Percentiles rank a stretch among this genome's conserved stretches.
These are phyloP conservation scores for Metschnikowia peoriensis DNA, from an alignment of 805 yeast genomes.

Conservation along the genomic window DNA sequence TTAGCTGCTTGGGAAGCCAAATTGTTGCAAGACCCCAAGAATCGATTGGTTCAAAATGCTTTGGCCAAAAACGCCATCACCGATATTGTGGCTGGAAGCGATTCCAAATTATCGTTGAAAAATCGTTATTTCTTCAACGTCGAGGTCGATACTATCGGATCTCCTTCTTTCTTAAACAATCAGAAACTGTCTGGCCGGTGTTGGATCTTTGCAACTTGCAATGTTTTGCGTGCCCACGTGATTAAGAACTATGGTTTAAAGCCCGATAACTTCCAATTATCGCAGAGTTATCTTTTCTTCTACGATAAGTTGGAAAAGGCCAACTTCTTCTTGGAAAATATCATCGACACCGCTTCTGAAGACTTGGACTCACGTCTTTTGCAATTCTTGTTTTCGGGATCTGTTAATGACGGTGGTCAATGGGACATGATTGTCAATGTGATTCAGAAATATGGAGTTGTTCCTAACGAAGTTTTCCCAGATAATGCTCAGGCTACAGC, in stretches of 20 bases:
- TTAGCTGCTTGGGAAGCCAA: constrained; percentile 47
- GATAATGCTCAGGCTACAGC: constrained; percentile 61
- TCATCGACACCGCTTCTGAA: constrained; percentile 64
- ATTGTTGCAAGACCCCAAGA: constrained; percentile 47
- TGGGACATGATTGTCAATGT: constrained; percentile 79
- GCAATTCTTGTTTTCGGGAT: constrained; percentile 61
- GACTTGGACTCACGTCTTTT: constrained; percentile 69
- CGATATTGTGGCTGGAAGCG: constrained; percentile 39
- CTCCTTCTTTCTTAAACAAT: constrained; percentile 42
- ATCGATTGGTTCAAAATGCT: constrained; percentile 53
- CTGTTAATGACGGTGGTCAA: constrained; percentile 85
- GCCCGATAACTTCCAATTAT: constrained; percentile 58
- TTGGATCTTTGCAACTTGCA: constrained; percentile 86
- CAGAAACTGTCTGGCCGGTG: constrained; percentile 81
- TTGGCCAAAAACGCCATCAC: constrained; percentile 48
- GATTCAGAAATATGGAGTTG: constrained; percentile 75
- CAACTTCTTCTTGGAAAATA: constrained; percentile 74
- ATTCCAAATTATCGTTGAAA: constrained; percentile 16
- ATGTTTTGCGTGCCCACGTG: constrained; percentile 63
- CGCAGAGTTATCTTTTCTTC: constrained; percentile 78
- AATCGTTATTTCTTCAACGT: constrained; percentile 37
- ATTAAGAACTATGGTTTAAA: constrained; percentile 58
- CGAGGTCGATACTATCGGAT: constrained; percentile 36
- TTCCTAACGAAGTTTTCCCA: constrained; percentile 72
- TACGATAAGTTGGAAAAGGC: constrained; percentile 86